A percentile compares a stretch with the other conserved stretches of the same genome.
Conservation (phyloP, 2,329 filamentous ascomycete genomes). For the Fusarium brevicatenulatum region DNA sequence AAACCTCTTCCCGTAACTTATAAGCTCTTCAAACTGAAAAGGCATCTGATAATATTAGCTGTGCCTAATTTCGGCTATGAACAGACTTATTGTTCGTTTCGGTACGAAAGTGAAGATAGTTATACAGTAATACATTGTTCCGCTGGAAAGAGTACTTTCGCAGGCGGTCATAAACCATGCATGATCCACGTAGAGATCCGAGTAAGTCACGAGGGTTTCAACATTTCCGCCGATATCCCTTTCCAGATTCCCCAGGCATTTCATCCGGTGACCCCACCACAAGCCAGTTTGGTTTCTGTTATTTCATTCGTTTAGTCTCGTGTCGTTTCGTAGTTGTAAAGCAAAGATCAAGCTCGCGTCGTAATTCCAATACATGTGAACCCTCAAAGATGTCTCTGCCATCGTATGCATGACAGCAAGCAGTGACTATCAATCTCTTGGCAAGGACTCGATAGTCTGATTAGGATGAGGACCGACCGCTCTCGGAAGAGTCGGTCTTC, state of each 20-base stretch:
- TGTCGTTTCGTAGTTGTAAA: constrained; percentile 43
- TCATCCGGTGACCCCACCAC: constrained; percentile 3
- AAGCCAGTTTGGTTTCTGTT: constrained; percentile 22
- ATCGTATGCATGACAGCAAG: constrained; percentile 45
- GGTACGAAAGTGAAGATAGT: constrained; percentile 33
- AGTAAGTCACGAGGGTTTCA: constrained; percentile 41
- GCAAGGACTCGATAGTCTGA: constrained; percentile 49
- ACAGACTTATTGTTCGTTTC: constrained; percentile 19
- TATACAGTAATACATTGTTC: constrained; percentile 48
- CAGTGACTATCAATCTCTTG: constrained; percentile 37
- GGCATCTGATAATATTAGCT: constrained; percentile 6
- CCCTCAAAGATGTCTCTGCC: constrained; percentile 25
- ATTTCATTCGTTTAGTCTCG: constrained; percentile 41
- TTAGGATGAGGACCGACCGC: constrained; percentile 63
- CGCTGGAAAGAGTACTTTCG: constrained; percentile 22
- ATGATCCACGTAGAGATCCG: constrained; percentile 39
- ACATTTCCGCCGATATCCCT: constrained; percentile 37
- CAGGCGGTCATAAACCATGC: constrained; percentile 31
- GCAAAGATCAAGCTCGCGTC: constrained; percentile 27
- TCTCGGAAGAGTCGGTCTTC: constrained; percentile 70
- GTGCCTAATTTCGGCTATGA: constrained; percentile 10
- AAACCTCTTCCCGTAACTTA: not conserved
- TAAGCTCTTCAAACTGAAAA: not conserved
- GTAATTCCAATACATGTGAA: constrained; percentile 37
- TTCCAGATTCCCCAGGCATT: constrained; percentile 6